Base-by-base conservation (phyloP, 2,329 filamentous ascomycete genomes). In the Cordyceps farinosa region DNA sequence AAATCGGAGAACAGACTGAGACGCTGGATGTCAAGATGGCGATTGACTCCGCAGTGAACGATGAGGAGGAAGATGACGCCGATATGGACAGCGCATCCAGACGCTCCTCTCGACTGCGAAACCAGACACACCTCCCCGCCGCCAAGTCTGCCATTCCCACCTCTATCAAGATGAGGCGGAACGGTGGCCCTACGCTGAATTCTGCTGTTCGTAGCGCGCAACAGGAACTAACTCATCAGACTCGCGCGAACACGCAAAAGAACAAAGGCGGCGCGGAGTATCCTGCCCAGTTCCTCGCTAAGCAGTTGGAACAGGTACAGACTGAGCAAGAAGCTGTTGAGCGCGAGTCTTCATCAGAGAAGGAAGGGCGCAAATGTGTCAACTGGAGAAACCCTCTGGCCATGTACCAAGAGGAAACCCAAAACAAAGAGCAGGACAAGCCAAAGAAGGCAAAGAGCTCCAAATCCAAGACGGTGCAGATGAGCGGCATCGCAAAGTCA, bases 211-310 rank as follows among this genome's bases (percentile, higher is more conserved):
- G 71, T 27, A 72, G 65, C 47, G 70, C 72, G 50, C 72, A 75
- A 53, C 72, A 75, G 48, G 73, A 76, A 45, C 62, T 75, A 56
- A 71, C 68, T 3, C 52, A 47, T 22, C 63, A 61, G 57, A 77
- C 75, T 7, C 71, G 72, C 29, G 62, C 65, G 57, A 77, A 77
- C 65, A 77, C 75, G 57, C 69, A 66, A 61, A 72, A 66, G 65
- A 77, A 77, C 67, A 75, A 67, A 70, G 74, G 74, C 29, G 69
- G 71, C 48, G 70, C 75, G 17, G 73, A 75, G 68, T 73, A 73
- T 58, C 74, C 75, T 17, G 69, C 72, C 34, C 69, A 75, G 51
- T 67, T 75, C 55, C 67, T 77, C 53, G 75, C 72, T 66, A 73
- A 67, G 66, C 65, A 69, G 61, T 67, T 68, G 53, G 70, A 69